Evolutionary conservation across 306 rosid species (phyloP), one percentile per base, ranked within the genome.

Genomic region (Vicia villosa): DNA sequence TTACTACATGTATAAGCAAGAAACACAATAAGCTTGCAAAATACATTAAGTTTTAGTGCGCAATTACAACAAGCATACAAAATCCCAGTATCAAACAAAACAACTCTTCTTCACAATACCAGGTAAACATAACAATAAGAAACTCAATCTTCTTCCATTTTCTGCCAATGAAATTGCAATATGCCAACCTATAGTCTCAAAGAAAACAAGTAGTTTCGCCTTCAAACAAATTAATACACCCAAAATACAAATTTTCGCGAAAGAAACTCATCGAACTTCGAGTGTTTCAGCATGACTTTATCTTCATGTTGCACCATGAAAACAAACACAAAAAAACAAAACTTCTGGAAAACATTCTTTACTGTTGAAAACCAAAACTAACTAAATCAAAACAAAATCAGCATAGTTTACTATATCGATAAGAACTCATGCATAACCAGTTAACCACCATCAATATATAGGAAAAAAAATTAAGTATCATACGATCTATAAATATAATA

Each of bases 101-200:
- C 17, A 79, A 66, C 21, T 3, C 24, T 62, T 8, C 1, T 67
- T 32, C 8, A 36, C 20, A 60, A 63, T 46, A 69, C 42, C 40
- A 73, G 16, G 20, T 5, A 24, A 77, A 36, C 71, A 50, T 10
- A 50, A 3, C 14, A 8, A 17, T 17, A 49, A 49, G 13, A 15
- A 54, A 11, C 60, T 11, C 5, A 12, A 52, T 52, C 59, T 52
- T 52, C 59, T 52, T 51, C 34, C 59, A 52, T 21, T 21, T 52
- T 52, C 32, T 20, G 14, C 32, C 8, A 21, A 52, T 52, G 15
- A 52, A 52, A 52, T 52, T 19, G 26, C 14, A 22, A 54, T 20
- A 16, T 30, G 62, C 46, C 21, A 66, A 65, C 59, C 72, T 38
- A 68, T 13, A 16, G 40, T 42, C 41, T 67, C 79, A 15, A 8